phyloP scores from a whole-genome alignment of 306 rosid genomes.

The Cucumis hystrix region DNA sequence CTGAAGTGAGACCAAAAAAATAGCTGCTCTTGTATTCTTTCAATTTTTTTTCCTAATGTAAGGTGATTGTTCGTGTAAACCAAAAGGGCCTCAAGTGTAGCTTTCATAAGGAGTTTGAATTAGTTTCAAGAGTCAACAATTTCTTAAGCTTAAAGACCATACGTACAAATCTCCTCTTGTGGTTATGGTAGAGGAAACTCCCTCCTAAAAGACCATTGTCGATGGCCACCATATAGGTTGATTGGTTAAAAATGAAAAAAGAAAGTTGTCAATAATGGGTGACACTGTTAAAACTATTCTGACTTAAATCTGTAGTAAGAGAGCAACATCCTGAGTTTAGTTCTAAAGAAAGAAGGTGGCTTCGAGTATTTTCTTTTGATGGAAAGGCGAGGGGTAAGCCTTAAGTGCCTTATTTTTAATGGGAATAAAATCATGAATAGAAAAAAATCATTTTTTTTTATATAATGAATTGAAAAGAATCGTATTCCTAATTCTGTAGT shows the following conservation, averaged over 20 bases:
- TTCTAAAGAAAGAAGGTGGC: background rate
- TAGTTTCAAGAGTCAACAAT: background rate
- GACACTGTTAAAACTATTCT: background rate
- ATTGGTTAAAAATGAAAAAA: background rate
- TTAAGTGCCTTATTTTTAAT: background rate
- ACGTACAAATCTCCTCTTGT: background rate
- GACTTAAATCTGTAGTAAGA: background rate
- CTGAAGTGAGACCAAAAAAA: background rate
- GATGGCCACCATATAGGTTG: background rate
- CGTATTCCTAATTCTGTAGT: background rate
- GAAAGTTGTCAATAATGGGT: background rate
- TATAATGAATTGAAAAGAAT: background rate
- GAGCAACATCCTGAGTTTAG: background rate
- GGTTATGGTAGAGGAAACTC: background rate
- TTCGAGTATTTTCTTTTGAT: background rate
- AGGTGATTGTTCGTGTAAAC: too few relatives aligned
- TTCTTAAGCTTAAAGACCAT: background rate
- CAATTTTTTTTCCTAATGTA: too few relatives aligned
- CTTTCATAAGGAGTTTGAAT: background rate
- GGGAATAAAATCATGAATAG: background rate
- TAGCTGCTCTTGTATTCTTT: too few relatives aligned
- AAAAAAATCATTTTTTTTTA: background rate
- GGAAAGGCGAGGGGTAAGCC: background rate
- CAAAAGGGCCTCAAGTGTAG: too few relatives aligned
- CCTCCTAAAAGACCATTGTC: background rate